Conservation (phyloP, 345 rosid genomes). For the Pistacia vera region DNA sequence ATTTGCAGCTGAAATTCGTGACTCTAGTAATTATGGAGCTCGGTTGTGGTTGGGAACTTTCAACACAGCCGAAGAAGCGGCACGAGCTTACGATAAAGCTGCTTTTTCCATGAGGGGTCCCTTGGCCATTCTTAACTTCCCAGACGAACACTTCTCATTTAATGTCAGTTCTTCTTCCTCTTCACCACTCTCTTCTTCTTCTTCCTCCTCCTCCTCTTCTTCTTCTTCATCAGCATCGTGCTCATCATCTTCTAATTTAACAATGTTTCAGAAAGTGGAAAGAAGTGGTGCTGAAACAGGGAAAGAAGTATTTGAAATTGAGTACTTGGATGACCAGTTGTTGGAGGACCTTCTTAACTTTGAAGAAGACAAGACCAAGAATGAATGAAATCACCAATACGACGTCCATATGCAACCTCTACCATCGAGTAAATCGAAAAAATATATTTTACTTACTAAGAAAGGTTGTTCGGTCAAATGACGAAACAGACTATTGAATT, state of each 20-base stretch:
- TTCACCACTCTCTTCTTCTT: constrained; percentile 15
- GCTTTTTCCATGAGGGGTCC: constrained; percentile 73
- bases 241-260: not conserved
- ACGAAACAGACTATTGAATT: not conserved
- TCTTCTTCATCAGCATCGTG: constrained; percentile 20
- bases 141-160: constrained; percentile 49
- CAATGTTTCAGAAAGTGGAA: constrained; percentile 4
- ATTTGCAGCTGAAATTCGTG: constrained; percentile 88
- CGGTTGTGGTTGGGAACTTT: constrained; percentile 93
- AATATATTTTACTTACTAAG: not conserved
- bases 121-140: constrained; percentile 77
- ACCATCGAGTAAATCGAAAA: not conserved
- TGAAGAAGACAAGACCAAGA: constrained; percentile 24
- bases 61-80: constrained; percentile 72
- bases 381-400: constrained; percentile 12
- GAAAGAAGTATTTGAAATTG: constrained; percentile 50
- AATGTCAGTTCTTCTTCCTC: constrained; percentile 18
- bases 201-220: constrained; percentile 20
- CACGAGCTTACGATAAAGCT: constrained; percentile 81
- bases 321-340: constrained; percentile 54
- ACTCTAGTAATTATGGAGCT: constrained; percentile 62
- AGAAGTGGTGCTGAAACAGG: constrained; percentile 8
- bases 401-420: not conserved
- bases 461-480: not conserved
- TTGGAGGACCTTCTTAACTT: constrained; percentile 59